Evolutionary conservation across 108 stramenopile species (phyloP).

Genomic region (Nitzschia sp.): DNA sequence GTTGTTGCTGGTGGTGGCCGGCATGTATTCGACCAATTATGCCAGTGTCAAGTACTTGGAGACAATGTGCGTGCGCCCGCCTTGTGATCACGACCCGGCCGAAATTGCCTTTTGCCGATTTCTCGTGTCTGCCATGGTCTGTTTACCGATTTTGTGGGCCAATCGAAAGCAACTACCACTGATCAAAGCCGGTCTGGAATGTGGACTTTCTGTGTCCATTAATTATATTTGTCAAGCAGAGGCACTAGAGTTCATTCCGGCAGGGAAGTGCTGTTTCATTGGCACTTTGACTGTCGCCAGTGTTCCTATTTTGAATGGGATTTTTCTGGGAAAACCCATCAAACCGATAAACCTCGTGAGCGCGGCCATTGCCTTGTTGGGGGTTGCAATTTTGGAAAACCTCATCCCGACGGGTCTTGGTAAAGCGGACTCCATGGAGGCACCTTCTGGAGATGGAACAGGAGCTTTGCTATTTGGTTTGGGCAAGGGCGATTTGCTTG

Average conservation of each 20-base stretch:
- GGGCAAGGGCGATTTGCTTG: constrained; percentile 42
- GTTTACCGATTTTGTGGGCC: not conserved
- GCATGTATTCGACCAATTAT: constrained; percentile 46
- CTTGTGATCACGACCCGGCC: constrained; percentile 7
- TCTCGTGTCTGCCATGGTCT: constrained; percentile 31
- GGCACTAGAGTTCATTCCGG: constrained; percentile 22
- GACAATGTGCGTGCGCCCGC: constrained; percentile 1
- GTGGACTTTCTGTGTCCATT: constrained; percentile 15
- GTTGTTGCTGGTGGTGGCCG: constrained; percentile 21
- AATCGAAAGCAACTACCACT: constrained; percentile 7
- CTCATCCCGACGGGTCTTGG: constrained; percentile 43
- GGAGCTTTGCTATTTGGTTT: constrained; percentile 25
- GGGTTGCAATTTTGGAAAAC: constrained; percentile 23
- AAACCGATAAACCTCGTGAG: constrained; percentile 5
- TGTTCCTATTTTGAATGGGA: constrained; percentile 50
- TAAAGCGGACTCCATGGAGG: not conserved
- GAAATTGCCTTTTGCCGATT: constrained; percentile 27
- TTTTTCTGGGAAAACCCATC: constrained; percentile 23
- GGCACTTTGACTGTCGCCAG: constrained; percentile 56
- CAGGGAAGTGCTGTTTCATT: constrained; percentile 53
- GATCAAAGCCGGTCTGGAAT: constrained; percentile 20
- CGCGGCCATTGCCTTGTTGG: constrained; percentile 15
- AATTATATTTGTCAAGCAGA: constrained; percentile 30
- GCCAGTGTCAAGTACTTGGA: constrained; percentile 39
- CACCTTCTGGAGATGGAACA: constrained; percentile 25